Base-by-base conservation (phyloP, 2,329 filamentous ascomycete species). In the Westerdykella sp. region DNA sequence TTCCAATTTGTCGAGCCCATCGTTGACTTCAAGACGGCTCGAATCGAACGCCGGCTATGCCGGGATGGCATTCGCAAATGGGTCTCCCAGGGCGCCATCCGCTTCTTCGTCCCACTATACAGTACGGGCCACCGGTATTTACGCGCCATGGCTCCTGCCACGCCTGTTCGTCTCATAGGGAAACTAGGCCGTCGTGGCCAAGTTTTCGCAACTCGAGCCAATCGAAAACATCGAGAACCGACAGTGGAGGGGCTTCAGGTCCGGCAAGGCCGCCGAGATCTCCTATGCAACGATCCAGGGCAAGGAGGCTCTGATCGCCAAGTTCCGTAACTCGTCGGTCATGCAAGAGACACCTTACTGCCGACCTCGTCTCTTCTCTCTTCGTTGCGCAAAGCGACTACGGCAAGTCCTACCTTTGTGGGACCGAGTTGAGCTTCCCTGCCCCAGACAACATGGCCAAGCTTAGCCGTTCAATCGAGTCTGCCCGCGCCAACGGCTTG, bases 241-340 rank as follows among this genome's bases (percentile, higher is more conserved):
- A 34, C 54, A 44, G 39, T 87, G 84, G 88, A 84, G 85, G 53
- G 85, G 84, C 51, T 90, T 86, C 70, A 84, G 84, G 58, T 87
- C 84, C 31, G 81, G 87, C 68, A 96, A 95, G 67, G 76, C 87
- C 39, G 87, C 87, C 1, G 87, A 95, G 65, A 81, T 97, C 36
- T 95, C 90, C 0, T 98, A 97, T 66, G 93, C 93, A 14, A 95
- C 90, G 11, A 91, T 95, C 46, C 93, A 98, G 71, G 93, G 93
- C 37, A 84, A 85, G 50, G 89, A 95, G 60, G 91, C 87, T 50
- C 75, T 97, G 0, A 80, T 96, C 6, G 86, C 94, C 65, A 96
- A 97, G 63, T 98, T 98, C 60, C 83, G 93, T 30, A 98, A 98
- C 71, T 95, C 88, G 32, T 91, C 88, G 0, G 89, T 98, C 23